These are phyloP conservation scores for Chaetomiaceae sp. DNA, from an alignment of 2,329 filamentous ascomycete genomes.

Conservation along the genomic window DNA sequence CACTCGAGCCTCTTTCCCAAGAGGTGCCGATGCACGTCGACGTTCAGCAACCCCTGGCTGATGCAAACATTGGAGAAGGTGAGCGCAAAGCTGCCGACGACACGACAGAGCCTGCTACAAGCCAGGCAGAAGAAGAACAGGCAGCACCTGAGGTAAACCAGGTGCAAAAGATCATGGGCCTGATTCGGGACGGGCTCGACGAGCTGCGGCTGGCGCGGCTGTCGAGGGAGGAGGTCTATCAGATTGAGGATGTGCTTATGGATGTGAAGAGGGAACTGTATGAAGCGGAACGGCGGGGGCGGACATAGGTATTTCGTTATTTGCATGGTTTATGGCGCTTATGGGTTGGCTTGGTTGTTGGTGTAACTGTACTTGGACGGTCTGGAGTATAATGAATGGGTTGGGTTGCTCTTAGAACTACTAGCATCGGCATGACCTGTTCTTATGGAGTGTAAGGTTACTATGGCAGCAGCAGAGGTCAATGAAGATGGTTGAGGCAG, in stretches of 20 bases:
- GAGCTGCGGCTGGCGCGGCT: constrained; percentile 57
- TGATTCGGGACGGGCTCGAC: constrained; percentile 53
- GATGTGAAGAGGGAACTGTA: constrained; percentile 72
- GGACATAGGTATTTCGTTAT: constrained; percentile 28
- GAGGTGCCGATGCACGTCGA: constrained; percentile 17
- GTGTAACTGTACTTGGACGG: background rate
- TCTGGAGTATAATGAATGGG: background rate
- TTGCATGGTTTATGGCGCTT: constrained; percentile 17
- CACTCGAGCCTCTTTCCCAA: background rate
- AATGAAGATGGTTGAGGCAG: background rate
- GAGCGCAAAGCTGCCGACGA: background rate
- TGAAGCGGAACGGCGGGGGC: constrained; percentile 60
- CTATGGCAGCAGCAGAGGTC: background rate
- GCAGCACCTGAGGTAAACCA: constrained; percentile 4
- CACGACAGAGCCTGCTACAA: background rate
- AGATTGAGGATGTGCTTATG: constrained; percentile 74
- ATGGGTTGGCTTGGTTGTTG: background rate
- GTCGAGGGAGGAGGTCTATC: constrained; percentile 60
- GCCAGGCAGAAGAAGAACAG: background rate
- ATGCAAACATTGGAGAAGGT: constrained; percentile 1
- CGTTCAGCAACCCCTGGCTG: background rate
- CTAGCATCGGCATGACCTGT: constrained; percentile 1
- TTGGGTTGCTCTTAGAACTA: background rate
- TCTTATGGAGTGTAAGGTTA: background rate
- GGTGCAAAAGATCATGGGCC: constrained; percentile 40